Conservation (phyloP, 2,329 filamentous ascomycete species). For the Acephala macrosclerotiorum region DNA sequence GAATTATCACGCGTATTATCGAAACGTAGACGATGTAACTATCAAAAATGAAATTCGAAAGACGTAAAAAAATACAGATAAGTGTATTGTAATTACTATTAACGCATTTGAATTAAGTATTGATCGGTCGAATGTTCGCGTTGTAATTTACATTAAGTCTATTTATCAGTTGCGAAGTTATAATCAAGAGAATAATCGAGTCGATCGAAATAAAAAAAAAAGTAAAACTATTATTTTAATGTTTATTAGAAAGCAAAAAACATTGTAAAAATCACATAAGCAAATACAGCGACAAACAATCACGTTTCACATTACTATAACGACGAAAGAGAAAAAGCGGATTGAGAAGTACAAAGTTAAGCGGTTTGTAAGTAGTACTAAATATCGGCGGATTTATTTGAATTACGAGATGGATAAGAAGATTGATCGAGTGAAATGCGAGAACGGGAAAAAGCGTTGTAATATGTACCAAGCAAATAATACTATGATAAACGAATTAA, state of each 20-base stretch:
- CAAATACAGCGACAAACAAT: too few relatives aligned
- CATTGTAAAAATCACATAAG: too few relatives aligned
- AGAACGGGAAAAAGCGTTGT: background rate
- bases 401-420: background rate
- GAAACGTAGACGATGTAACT: background rate
- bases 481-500: background rate
- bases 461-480: background rate
- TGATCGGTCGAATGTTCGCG: background rate
- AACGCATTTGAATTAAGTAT: conserved; percentile 13
- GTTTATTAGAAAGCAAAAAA: background rate
- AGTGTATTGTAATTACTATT: background rate
- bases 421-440: background rate
- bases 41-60: background rate
- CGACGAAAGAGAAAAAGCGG: background rate
- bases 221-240: conserved; percentile 5
- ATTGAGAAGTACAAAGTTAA: conserved; percentile 1
- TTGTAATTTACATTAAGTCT: conserved; percentile 1
- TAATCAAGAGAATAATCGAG: conserved; percentile 3
- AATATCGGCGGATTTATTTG: background rate
- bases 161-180: conserved; percentile 13
- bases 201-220: background rate
- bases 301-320: conserved; percentile 9
- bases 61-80: conserved; percentile 1
- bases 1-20: conserved; percentile 10
- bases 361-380: background rate